phyloP scores from a whole-genome alignment of 2,329 filamentous ascomycete species.

The Camptophora hylomeconis region DNA sequence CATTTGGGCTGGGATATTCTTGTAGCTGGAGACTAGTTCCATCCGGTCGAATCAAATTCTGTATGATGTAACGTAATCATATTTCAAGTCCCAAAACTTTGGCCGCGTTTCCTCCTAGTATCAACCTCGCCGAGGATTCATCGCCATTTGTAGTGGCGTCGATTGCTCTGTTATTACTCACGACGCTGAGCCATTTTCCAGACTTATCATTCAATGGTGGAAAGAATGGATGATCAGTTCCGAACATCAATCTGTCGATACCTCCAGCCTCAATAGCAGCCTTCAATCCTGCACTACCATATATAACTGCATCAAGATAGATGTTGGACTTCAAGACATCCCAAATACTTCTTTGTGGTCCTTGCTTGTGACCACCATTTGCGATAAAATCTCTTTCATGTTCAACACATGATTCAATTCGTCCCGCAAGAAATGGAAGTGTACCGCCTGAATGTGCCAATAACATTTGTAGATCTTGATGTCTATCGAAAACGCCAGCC shows the following conservation, averaged over 20 bases:
- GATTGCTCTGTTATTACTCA: conserved; percentile 34
- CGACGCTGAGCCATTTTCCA: conserved; percentile 33
- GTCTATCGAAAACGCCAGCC: conserved; percentile 70
- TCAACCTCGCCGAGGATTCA: too few species aligned
- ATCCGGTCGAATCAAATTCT: conserved; percentile 8
- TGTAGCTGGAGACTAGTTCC: too few species aligned
- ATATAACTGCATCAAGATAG: conserved; percentile 61
- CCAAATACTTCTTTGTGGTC: conserved; percentile 47
- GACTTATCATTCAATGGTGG: conserved; percentile 25
- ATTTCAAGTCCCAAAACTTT: conserved; percentile 26
- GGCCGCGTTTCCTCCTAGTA: conserved; percentile 33
- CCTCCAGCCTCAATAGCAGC: conserved; percentile 61
- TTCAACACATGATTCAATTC: conserved; percentile 74
- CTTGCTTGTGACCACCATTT: conserved; percentile 48
- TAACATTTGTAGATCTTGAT: conserved; percentile 56
- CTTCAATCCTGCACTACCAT: conserved; percentile 45
- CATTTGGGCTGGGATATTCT: conserved; percentile 45
- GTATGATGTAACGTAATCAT: conserved; percentile 3
- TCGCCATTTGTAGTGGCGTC: too few species aligned
- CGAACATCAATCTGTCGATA: conserved; percentile 28
- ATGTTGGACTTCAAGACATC: conserved; percentile 61
- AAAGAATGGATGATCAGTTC: conserved; percentile 34
- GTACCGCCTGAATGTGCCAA: conserved; percentile 83
- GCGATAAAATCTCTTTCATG: conserved; percentile 66
- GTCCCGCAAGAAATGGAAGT: conserved; percentile 73